Conservation (phyloP, 257 asterid genomes). For the Orobanche coerulescens region DNA sequence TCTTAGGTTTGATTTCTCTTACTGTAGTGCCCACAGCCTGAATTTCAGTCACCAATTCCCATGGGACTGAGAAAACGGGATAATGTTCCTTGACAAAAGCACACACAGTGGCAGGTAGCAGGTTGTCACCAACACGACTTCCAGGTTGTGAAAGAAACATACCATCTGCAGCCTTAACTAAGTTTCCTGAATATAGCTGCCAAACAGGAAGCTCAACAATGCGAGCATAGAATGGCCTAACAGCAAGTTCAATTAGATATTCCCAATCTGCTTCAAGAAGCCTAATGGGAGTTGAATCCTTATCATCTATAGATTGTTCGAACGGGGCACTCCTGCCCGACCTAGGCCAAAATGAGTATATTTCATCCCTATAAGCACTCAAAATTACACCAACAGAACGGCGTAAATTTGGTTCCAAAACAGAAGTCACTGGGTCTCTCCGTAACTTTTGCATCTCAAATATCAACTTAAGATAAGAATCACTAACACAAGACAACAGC, state of each 20-base stretch:
- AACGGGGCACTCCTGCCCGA: slow-evolving; percentile 33
- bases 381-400: slow-evolving; percentile 47
- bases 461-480: slow-evolving; percentile 74
- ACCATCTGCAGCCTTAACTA: slow-evolving; percentile 85
- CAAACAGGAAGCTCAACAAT: slow-evolving; percentile 83
- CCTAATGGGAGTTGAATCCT: slow-evolving; percentile 28
- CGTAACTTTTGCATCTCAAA: slow-evolving; percentile 86
- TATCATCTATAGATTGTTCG: slow-evolving; percentile 33
- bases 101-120: slow-evolving; percentile 85
- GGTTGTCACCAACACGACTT: slow-evolving; percentile 59
- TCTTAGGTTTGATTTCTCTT: slow-evolving; percentile 84
- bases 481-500: slow-evolving; percentile 88
- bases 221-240: slow-evolving; percentile 70
- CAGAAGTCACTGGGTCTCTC: slow-evolving; percentile 63
- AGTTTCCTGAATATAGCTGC: slow-evolving; percentile 84
- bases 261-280: slow-evolving; percentile 64
- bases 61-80: slow-evolving; percentile 95
- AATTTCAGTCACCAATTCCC: slow-evolving; percentile 90
- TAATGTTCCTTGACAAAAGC: slow-evolving; percentile 92
- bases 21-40: slow-evolving; percentile 74
- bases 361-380: slow-evolving; percentile 55
- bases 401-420: slow-evolving; percentile 50
- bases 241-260: slow-evolving; percentile 68
- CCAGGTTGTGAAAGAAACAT: slow-evolving; percentile 98
- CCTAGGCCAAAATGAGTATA: slow-evolving; percentile 89